Base-by-base conservation (phyloP, 2,329 filamentous ascomycete genomes). In the Venturia nashicola region DNA sequence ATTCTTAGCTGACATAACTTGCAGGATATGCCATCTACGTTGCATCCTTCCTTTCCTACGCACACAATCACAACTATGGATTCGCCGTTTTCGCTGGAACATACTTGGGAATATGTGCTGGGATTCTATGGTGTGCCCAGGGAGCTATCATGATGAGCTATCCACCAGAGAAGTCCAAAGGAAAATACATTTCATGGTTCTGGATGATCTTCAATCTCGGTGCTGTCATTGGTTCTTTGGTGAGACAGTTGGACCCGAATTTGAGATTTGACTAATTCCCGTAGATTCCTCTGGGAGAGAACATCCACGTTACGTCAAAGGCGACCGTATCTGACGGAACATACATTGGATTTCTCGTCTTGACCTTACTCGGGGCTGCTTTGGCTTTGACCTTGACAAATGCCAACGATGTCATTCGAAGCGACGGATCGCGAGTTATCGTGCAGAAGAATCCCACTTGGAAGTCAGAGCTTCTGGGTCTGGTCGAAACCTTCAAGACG, bases 141-240 rank as follows among this genome's bases (percentile, higher is more conserved):
- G 89, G 90, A 65, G 86, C 88, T 65, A 90, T 93, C 71, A 92
- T 93, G 87, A 93, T 96, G 85, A 86, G 89, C 48, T 96, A 96
- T 74, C 91, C 91, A 1, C 80, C 83, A 23, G 92, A 96, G 76
- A 75, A 84, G 42, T 83, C 85, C 67, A 96, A 96, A 80, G 92
- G 92, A 55, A 86, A 87, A 65, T 96, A 91, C 74, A 96, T 96
- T 73, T 89, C 89, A 66, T 86, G 86, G 78, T 96, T 96, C 77
- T 96, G 92, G 92, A 86, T 91, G 74, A 95, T 97, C 71, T 97
- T 96, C 82, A 96, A 96, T 76, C 76, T 92, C 65, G 92, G 92
- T 69, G 91, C 86, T 70, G 91, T 96, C 66, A 90, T 97, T 74
- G 92, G 92, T 67, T 86, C 87, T 71, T 72, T 86, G 78, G 83